Base-by-base conservation (phyloP, 129 eudicot species). In the Flaveria brownii region DNA sequence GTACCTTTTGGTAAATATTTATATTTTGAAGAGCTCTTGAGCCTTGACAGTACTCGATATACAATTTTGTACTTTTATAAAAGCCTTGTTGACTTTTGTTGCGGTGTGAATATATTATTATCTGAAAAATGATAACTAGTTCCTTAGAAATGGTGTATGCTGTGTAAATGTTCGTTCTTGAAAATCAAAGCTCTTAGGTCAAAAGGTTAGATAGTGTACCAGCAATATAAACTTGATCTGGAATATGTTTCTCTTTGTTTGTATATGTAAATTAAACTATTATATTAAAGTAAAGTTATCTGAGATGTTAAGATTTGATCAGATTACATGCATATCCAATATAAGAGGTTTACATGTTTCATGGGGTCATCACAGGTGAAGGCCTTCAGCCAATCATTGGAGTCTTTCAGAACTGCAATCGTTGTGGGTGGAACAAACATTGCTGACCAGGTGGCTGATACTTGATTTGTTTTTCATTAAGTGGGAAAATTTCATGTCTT, bases 401-500 rank as follows among this genome's bases (percentile, higher is more conserved):
- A 88, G 78, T 80, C 87, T 41, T 91, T 91, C 78, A 86, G 75
- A 85, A 88, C 97, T 74, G 93, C 97, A 72, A 91, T 91, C n/a
- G 93, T 91, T 83, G 97, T 91, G 43, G 97, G 97, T 75, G 97
- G 97, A 74, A 91, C 97, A 71, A 91, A 91, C 81, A 91, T 91
- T 71, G 71, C 91, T 76, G 97, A 91, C 68, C 97, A 91, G 97
- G 97, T 91, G 80, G 78, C 60, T 50, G 28, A 30, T 18, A 74
- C 26, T 62, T 8, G 5, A 41, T 57, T 49, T 47, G 14, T 77
- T n/a, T 55, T 86, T 75, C 17, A 42, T 76, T 65, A 68, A 47
- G 42, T 12, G 12, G 51, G 17, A 33, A 72, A 42, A 33, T 43
- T 68, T 46, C 23, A 16, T 60, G 73, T 54, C 57, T 43, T 41